These are phyloP conservation scores for Gonapodya sp. DNA, from an alignment of 192 early-diverging fungal genomes.

Conservation along the genomic window DNA sequence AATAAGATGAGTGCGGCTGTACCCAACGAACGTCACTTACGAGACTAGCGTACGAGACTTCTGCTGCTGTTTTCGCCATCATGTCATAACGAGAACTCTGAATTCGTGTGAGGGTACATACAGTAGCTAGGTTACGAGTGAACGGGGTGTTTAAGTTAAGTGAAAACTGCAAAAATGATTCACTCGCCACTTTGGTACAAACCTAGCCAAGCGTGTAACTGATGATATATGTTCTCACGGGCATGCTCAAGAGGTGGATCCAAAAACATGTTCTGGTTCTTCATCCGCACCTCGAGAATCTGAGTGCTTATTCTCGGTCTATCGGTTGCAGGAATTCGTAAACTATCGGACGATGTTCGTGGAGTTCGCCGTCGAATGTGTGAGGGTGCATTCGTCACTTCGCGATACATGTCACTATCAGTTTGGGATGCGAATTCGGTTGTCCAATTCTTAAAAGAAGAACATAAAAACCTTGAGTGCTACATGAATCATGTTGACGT, in stretches of 20 bases:
- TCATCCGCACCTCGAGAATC: conserved; percentile 80
- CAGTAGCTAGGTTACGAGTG: conserved; percentile 49
- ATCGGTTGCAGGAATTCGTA: not conserved
- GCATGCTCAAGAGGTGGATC: conserved; percentile 95
- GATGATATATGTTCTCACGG: conserved; percentile 72
- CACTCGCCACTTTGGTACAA: too few species aligned
- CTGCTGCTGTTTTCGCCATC: conserved; percentile 38
- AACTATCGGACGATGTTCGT: not conserved
- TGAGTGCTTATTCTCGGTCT: conserved; percentile 23
- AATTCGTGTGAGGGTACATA: conserved; percentile 77
- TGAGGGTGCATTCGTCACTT: too few species aligned
- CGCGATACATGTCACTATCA: not conserved
- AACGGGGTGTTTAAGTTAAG: not conserved
- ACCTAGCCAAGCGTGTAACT: conserved; percentile 87
- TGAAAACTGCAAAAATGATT: not conserved
- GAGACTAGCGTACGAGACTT: conserved; percentile 53
- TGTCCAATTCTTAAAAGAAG: conserved; percentile 18
- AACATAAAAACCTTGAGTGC: conserved; percentile 2
- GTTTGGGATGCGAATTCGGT: conserved; percentile 16
- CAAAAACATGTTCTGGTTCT: conserved; percentile 93
- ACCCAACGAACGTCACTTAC: conserved; percentile 22
- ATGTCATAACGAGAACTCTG: conserved; percentile 88
- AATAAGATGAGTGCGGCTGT: not conserved
- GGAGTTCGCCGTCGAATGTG: not conserved
- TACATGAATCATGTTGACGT: too few species aligned